Percentiles rank a stretch among this genome's conserved stretches.
Evolutionary conservation across 2,329 filamentous ascomycete genomes (phyloP).

Genomic region (Fusarium mundagurra): DNA sequence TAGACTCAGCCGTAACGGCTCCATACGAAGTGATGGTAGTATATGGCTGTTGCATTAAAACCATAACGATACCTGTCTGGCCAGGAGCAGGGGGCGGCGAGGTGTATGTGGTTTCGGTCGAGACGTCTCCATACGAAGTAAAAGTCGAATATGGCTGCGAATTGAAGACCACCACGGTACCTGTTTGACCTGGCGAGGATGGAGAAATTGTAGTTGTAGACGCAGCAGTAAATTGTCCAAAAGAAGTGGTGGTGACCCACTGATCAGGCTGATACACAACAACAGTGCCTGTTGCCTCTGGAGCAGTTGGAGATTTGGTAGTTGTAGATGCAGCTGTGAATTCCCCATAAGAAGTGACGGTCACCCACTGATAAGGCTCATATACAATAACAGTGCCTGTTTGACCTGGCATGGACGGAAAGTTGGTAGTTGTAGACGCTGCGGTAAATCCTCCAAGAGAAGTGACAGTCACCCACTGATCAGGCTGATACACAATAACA

Average conservation of each 20-base stretch:
- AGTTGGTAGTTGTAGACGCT: neutral
- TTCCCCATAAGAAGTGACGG: neutral
- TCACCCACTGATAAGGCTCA: too few species aligned
- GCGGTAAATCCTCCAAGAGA: neutral
- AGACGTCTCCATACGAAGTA: neutral
- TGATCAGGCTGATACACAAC: too few species aligned
- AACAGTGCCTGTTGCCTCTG: too few species aligned
- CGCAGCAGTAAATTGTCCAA: too few species aligned
- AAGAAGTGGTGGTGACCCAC: too few species aligned
- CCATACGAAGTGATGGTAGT: neutral
- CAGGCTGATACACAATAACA: neutral
- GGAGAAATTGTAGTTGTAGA: neutral
- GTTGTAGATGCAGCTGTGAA: too few species aligned
- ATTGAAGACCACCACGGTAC: neutral
- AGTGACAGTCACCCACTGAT: neutral
- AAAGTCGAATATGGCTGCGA: neutral
- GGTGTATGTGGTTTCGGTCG: neutral
- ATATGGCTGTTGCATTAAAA: neutral
- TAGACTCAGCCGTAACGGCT: neutral
- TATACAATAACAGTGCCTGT: too few species aligned
- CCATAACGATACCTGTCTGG: neutral
- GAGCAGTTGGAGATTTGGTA: neutral
- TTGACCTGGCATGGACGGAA: accelerated
- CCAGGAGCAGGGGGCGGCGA: neutral
- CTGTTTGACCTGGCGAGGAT: neutral